Base-by-base conservation (phyloP, 768 basidiomycete genomes). In the Phallus indusiatus region DNA sequence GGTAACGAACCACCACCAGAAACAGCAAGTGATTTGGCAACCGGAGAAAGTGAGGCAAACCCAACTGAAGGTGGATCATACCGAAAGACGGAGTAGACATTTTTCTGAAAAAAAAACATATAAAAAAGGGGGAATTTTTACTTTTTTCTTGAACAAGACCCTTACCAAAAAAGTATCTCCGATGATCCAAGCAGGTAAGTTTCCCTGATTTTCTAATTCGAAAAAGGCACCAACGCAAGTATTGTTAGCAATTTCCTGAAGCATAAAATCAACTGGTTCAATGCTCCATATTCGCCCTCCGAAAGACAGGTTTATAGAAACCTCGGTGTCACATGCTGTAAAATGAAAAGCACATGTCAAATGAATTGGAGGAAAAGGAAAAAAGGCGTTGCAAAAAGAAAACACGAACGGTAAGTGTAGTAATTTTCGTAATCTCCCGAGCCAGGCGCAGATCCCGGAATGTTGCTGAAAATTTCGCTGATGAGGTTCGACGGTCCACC, bases 11-110 rank as follows among this genome's bases (percentile, higher is more conserved):
- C 56, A n/a, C n/a, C n/a, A 34, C 61, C 63, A 12, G 54, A 34
- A 24, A 54, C 42, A 47, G 49, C 61, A 47, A 62, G 46, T 2
- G 52, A 37, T 20, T 55, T 42, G 4, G 86, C 81, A 0, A 72
- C 66, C 0, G 66, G 62, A 4, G 90, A 89, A 9, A 94, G 81
- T 47, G 75, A 61, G 1, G 94, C 94, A 67, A 97, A 94, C 0
- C 94, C 94, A 33, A 96, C 84, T 1, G 88, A 81, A 0, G 88
- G 74, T 0, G 93, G 92, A 33, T 75, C 72, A 60, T 84, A 90
- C 34, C 92, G 82, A 73, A 87, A 95, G 3, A 94, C 90, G 1
- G 90, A 84, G 70, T 92, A 96, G 0, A 94, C 92, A 67, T 96
- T 96, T 81, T 98, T 97, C 36, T 72, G 64, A n/a, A n/a, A n/a